These are phyloP conservation scores for Aspergillus novoparasiticus DNA, from an alignment of 2,329 filamentous ascomycete genomes.

Conservation along the genomic window DNA sequence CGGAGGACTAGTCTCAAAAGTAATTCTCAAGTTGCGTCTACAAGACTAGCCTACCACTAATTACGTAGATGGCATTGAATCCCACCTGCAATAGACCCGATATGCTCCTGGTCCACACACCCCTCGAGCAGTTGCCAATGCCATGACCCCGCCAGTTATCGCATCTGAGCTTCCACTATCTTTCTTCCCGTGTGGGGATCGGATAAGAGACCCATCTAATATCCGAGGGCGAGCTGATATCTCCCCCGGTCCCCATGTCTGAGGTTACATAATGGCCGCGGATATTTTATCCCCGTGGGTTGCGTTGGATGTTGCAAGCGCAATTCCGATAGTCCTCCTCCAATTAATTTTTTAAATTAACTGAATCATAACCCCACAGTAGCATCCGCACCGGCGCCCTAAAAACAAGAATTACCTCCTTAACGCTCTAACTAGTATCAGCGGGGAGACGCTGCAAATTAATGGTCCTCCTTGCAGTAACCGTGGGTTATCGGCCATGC, in stretches of 20 bases:
- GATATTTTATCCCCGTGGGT: neutral
- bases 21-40: neutral
- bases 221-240: neutral
- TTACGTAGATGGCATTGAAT: slow-evolving; percentile 8
- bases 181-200: neutral
- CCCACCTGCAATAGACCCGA: neutral
- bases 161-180: neutral
- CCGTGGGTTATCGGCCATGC: slow-evolving; percentile 33
- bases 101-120: neutral
- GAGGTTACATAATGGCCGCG: neutral
- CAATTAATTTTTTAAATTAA: neutral
- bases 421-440: neutral
- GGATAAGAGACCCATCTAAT: slow-evolving; percentile 8
- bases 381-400: neutral
- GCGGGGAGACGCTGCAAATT: neutral
- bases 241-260: neutral
- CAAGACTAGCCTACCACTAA: slow-evolving; percentile 2
- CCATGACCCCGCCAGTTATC: neutral
- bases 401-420: neutral
- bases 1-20: neutral
- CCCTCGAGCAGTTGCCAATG: neutral
- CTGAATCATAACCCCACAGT: neutral
- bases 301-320: neutral
- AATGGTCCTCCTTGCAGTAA: slow-evolving; percentile 32
- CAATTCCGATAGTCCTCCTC: neutral